Evolutionary conservation across 2,329 filamentous ascomycete genomes (phyloP), one percentile per base, ranked within the genome.

Genomic region (Byssoonygena ceratinophila): DNA sequence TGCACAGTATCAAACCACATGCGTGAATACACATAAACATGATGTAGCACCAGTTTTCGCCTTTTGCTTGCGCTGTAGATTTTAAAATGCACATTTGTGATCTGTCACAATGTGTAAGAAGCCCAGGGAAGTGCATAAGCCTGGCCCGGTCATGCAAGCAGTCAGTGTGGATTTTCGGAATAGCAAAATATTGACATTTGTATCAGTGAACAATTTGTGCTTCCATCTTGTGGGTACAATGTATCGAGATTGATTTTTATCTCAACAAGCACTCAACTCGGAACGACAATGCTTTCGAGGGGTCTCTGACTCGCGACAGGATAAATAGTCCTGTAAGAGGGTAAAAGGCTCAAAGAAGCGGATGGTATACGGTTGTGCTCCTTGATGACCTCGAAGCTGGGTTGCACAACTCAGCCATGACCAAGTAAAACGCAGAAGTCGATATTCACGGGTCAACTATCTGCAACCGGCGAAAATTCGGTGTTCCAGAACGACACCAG

Each of bases 391-490:
- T 20, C 4, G 6, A 39, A n/a, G 16, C 36, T 4, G 12, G 12
- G 32, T 6, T 39, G 20, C 37, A 40, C 37, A 40, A 11, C 20
- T 8, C 8, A 22, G 20, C 18, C 37, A 40, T 22, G 37, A n/a
- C 37, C 37, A 40, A 40, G 37, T 14, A 18, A 18, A 37, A 6
- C 4, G 7, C 9, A n/a, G n/a, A n/a, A 27, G 43, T 12, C n/a
- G 37, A 40, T 40, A 2, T 40, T 16, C 37, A 40, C n/a, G 23
- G 23, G 37, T 23, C 16, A 40, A 18, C 23, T 47, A 51, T 31
- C 49, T 51, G 49, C 49, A 51, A 51, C 49, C 49, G 49, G 49
- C 18, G 29, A n/a, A 51, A 37, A 27, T 29, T 51, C 49, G 49
- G 49, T 39, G 49, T 51, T 51, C 49, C 49, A 51, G 39, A 32